Conservation (phyloP, 2,329 filamentous ascomycete species). For the Pseudocercospora fuligena region DNA sequence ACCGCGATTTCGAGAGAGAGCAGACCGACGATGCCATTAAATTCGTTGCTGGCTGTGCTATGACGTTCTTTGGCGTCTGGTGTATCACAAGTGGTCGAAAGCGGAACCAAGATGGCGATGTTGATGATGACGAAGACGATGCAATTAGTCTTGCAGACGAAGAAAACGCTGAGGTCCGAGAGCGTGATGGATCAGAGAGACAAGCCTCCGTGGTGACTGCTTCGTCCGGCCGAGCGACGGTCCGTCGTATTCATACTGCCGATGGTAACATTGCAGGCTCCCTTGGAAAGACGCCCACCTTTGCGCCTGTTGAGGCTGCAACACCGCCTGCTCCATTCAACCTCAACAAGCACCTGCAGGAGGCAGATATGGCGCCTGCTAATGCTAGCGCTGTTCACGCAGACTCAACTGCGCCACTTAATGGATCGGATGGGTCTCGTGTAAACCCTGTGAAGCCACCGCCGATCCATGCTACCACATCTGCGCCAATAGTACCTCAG, state of each 20-base stretch:
- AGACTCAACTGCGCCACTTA: constrained; percentile 30
- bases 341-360: constrained; percentile 19
- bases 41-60: constrained; percentile 84
- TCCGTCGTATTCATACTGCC: constrained; percentile 25
- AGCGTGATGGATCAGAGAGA: constrained; percentile 24
- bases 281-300: constrained; percentile 8
- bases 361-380: constrained; percentile 27
- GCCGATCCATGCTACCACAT: constrained; percentile 44
- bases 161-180: constrained; percentile 40
- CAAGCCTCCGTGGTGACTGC: constrained; percentile 23
- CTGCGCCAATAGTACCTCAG: constrained; percentile 38
- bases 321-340: constrained; percentile 18
- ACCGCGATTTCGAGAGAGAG: constrained; percentile 90
- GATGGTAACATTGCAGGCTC: constrained; percentile 17
- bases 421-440: constrained; percentile 11
- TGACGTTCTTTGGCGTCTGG: constrained; percentile 97
- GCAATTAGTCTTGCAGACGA: constrained; percentile 49
- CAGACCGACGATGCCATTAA: constrained; percentile 74
- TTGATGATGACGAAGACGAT: constrained; percentile 42
- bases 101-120: constrained; percentile 59
- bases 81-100: constrained; percentile 86
- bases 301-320: constrained; percentile 8
- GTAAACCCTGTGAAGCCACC: constrained; percentile 32
- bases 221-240: constrained; percentile 18
- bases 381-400: constrained; percentile 40